These are phyloP conservation scores for Pseudopyricularia javanii DNA, from an alignment of 2,329 filamentous ascomycete genomes.

Conservation along the genomic window DNA sequence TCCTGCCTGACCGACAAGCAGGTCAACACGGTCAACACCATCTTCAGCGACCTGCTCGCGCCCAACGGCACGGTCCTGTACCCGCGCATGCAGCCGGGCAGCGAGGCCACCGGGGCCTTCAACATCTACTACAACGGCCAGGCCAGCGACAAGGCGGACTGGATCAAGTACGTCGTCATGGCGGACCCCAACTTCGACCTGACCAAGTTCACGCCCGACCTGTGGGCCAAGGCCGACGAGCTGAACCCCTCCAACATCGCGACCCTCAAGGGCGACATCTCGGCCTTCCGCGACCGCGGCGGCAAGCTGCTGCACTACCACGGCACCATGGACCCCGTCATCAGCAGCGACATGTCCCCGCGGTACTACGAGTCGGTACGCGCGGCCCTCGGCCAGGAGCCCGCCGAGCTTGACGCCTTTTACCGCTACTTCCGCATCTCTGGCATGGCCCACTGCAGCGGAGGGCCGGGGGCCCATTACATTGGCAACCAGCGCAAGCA, in stretches of 20 bases:
- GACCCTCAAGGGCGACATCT: conserved; percentile 21
- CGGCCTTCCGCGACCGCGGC: conserved; percentile 20
- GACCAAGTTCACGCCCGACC: conserved; percentile 20
- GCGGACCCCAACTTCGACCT: conserved; percentile 29
- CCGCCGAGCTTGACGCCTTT: conserved; percentile 23
- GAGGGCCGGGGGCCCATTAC: conserved; percentile 31
- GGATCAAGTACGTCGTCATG: conserved; percentile 34
- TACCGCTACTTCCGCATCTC: conserved; percentile 39
- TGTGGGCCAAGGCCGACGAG: conserved; percentile 14
- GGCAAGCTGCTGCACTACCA: conserved; percentile 34
- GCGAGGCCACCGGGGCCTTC: conserved; percentile 26
- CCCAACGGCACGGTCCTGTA: conserved; percentile 31
- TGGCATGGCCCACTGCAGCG: conserved; percentile 37
- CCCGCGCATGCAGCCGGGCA: conserved; percentile 36
- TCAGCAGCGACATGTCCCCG: conserved; percentile 28
- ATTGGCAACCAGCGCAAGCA: conserved; percentile 13
- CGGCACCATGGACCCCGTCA: conserved; percentile 28
- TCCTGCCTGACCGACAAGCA: conserved; percentile 4
- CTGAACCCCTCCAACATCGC: conserved; percentile 11
- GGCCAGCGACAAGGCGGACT: conserved; percentile 18
- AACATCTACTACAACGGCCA: conserved; percentile 24
- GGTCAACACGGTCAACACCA: conserved; percentile 1
- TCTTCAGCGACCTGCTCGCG: conserved; percentile 5
- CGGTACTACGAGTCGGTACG: conserved; percentile 31
- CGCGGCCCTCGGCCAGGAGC: conserved; percentile 18